These are phyloP conservation scores for Cryptosporidium felis DNA, from an alignment of 169 alveolate species.

Conservation along the genomic window DNA sequence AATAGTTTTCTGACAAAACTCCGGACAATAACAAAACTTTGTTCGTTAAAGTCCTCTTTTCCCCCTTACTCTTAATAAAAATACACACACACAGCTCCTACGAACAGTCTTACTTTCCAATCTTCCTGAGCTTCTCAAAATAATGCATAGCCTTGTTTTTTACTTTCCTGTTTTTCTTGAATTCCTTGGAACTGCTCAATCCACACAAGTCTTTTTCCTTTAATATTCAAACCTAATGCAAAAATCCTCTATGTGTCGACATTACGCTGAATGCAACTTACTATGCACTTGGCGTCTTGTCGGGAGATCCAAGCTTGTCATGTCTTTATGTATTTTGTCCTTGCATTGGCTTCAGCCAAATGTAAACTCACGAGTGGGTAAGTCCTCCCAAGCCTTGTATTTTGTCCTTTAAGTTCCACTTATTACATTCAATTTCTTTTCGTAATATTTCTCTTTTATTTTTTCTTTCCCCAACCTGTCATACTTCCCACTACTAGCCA, in stretches of 20 bases:
- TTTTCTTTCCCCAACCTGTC: too few species aligned
- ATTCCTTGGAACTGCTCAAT: conserved; percentile 6
- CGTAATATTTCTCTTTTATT: too few species aligned
- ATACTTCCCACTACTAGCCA: background rate
- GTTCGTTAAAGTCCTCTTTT: background rate
- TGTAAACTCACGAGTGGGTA: too few species aligned
- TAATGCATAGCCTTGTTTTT: conserved; percentile 23
- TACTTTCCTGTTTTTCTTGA: background rate
- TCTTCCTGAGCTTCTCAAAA: background rate
- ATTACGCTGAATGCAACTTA: conserved; percentile 68
- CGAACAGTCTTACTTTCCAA: too few species aligned
- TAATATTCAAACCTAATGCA: conserved; percentile 1
- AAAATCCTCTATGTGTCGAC: conserved; percentile 59
- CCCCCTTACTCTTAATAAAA: background rate
- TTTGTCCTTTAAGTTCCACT: too few species aligned
- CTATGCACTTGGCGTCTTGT: conserved; percentile 71
- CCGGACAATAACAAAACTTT: too few species aligned
- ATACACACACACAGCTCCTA: background rate
- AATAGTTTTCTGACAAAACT: too few species aligned
- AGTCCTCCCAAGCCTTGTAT: too few species aligned
- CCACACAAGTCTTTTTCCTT: conserved; percentile 32
- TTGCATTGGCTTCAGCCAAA: too few species aligned
- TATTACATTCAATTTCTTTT: too few species aligned
- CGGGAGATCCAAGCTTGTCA: conserved; percentile 72
- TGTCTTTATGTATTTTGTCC: conserved; percentile 51